Evolutionary conservation across 495 filamentous ascomycete species (phyloP).

Genomic region (Jackrogersella multiformis): DNA sequence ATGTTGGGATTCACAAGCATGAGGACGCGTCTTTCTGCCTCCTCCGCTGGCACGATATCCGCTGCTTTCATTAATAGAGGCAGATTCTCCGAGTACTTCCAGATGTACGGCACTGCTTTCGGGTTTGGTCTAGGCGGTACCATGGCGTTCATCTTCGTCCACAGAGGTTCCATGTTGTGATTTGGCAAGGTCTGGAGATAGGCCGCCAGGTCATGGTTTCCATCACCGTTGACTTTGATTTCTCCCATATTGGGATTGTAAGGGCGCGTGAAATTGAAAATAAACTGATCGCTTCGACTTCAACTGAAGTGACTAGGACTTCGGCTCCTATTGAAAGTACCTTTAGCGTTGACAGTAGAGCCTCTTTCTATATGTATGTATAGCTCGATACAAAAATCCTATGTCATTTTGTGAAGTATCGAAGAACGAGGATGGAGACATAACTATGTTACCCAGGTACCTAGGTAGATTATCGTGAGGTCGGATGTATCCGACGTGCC

Average conservation of each 20-base stretch:
- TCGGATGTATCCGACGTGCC: not conserved
- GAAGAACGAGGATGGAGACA: not conserved
- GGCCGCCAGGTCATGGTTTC: not conserved
- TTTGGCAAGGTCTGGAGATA: not conserved
- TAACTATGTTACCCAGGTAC: no score
- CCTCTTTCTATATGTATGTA: not conserved
- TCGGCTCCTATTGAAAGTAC: not conserved
- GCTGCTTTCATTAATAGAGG: not conserved
- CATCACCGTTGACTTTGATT: not conserved
- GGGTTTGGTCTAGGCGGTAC: slow-evolving; percentile 1
- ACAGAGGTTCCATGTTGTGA: slow-evolving; percentile 3
- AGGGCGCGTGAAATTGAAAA: not conserved
- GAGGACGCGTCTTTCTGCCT: slow-evolving; percentile 4
- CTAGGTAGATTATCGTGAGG: no score
- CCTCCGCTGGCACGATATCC: not conserved
- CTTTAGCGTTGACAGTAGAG: not conserved
- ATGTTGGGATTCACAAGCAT: not conserved
- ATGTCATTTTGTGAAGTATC: no score
- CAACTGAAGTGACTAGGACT: not conserved
- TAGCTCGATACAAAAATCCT: no score
- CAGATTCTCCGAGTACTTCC: not conserved
- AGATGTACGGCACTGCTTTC: not conserved
- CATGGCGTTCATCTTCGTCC: slow-evolving; percentile 4
- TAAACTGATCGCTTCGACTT: not conserved
- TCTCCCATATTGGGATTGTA: not conserved